Percentiles rank a stretch among this genome's conserved stretches.
Evolutionary conservation across 139 green algal genomes (phyloP).

Genomic region (Bryopsis sp.): DNA sequence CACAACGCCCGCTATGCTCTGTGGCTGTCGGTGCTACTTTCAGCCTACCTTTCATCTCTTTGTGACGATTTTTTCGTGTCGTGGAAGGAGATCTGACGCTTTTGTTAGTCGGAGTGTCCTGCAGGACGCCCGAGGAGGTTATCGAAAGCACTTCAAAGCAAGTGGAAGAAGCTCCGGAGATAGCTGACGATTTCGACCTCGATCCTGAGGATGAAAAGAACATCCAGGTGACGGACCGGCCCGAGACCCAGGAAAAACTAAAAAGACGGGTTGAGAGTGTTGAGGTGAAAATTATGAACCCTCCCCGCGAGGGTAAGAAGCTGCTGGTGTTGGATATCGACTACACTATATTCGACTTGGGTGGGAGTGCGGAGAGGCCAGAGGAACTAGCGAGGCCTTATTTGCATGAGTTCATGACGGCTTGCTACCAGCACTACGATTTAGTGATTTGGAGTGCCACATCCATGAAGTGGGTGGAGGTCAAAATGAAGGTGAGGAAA

Average conservation of each 20-base stretch:
- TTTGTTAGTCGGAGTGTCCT: too few relatives aligned
- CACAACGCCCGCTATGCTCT: too few relatives aligned
- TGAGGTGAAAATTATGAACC: constrained; percentile 35
- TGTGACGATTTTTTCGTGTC: not conserved
- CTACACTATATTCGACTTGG: constrained; percentile 94
- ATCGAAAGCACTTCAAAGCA: constrained; percentile 35
- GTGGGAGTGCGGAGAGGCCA: constrained; percentile 65
- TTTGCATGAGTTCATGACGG: constrained; percentile 85
- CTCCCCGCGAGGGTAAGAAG: constrained; percentile 73
- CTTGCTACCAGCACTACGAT: constrained; percentile 71
- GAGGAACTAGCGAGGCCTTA: constrained; percentile 72
- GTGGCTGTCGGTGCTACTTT: too few relatives aligned
- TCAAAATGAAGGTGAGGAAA: constrained; percentile 67
- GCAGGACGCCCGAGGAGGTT: constrained; percentile 51
- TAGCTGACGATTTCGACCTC: constrained; percentile 77
- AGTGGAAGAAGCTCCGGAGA: constrained; percentile 52
- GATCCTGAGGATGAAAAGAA: constrained; percentile 30
- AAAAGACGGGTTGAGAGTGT: constrained; percentile 2
- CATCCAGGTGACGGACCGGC: constrained; percentile 37
- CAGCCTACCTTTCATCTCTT: too few relatives aligned
- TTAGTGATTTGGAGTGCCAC: constrained; percentile 84
- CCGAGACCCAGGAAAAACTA: constrained; percentile 32
- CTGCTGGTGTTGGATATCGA: constrained; percentile 91
- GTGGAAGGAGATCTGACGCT: not conserved
- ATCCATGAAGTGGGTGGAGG: constrained; percentile 87